Evolutionary conservation across 139 green algal species (phyloP).

Genomic region (Prasinococcaceae sp.): DNA sequence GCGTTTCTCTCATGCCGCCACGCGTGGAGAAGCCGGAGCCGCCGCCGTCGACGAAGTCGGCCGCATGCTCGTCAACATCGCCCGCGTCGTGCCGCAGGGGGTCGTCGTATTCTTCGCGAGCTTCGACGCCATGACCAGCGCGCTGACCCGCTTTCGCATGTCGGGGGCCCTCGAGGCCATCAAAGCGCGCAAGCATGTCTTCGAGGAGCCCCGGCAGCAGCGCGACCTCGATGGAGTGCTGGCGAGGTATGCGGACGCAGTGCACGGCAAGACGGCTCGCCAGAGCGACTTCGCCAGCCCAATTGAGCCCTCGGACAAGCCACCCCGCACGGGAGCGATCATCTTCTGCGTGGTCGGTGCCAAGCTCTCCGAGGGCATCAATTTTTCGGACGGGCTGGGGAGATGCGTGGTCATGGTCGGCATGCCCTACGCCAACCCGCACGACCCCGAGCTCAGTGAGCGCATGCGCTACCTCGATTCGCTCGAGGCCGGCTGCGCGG

Average conservation of each 20-base stretch:
- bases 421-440: constrained; percentile 83
- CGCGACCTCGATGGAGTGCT: constrained; percentile 51
- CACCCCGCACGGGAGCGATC: constrained; percentile 38
- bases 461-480: constrained; percentile 67
- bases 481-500: neutral
- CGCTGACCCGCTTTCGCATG: constrained; percentile 42
- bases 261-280: constrained; percentile 1
- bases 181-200: constrained; percentile 39
- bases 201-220: constrained; percentile 42
- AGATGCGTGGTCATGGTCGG: constrained; percentile 84
- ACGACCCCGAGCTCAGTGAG: constrained; percentile 77
- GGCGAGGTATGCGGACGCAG: constrained; percentile 31
- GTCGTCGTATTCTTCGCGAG: constrained; percentile 84
- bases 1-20: too few relatives aligned
- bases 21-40: constrained; percentile 32
- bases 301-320: neutral
- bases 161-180: constrained; percentile 29
- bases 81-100: constrained; percentile 49
- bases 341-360: constrained; percentile 86
- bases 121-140: constrained; percentile 43
- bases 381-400: constrained; percentile 91
- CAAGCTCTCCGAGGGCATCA: constrained; percentile 95
- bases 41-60: constrained; percentile 26
- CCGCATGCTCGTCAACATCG: constrained; percentile 23
- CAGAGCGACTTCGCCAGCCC: neutral